Percentiles rank a stretch among this genome's conserved stretches.
Conservation (phyloP, 2,329 filamentous ascomycete species). For the Xylaria sp. region DNA sequence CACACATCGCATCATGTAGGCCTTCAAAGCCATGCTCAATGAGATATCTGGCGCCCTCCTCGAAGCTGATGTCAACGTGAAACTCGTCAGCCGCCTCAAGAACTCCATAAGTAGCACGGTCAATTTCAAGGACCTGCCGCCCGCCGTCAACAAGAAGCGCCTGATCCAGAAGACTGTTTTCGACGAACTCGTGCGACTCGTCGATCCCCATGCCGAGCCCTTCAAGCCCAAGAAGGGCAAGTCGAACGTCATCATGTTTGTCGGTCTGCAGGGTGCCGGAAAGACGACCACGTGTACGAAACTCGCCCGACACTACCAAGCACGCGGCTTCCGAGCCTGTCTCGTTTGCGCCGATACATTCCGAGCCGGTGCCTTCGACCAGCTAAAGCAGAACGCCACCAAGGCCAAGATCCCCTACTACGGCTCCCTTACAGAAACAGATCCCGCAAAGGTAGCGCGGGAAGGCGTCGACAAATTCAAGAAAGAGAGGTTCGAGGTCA, state of each 20-base stretch:
- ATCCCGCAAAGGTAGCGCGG: slow-evolving; percentile 89
- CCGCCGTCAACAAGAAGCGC: slow-evolving; percentile 96
- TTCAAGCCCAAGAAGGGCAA: slow-evolving; percentile 98
- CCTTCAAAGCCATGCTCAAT: slow-evolving; percentile 97
- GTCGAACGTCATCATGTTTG: slow-evolving; percentile 98
- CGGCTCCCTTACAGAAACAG: slow-evolving; percentile 93
- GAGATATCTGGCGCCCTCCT: slow-evolving; percentile 95
- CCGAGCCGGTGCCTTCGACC: slow-evolving; percentile 96
- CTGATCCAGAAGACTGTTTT: slow-evolving; percentile 98
- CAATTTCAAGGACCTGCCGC: slow-evolving; percentile 91
- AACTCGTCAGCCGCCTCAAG: slow-evolving; percentile 86
- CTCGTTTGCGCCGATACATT: slow-evolving; percentile 98
- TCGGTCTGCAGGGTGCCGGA: slow-evolving; percentile 94
- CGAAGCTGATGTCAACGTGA: slow-evolving; percentile 96
- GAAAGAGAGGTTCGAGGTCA: slow-evolving; percentile 97
- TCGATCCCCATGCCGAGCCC: slow-evolving; percentile 92
- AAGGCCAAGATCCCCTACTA: slow-evolving; percentile 99
- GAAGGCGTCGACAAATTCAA: slow-evolving; percentile 99
- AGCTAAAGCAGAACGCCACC: slow-evolving; percentile 97
- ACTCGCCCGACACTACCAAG: slow-evolving; percentile 91
- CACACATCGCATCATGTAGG: slow-evolving; percentile 57
- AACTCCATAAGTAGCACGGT: slow-evolving; percentile 91
- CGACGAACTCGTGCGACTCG: slow-evolving; percentile 92
- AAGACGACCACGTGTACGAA: slow-evolving; percentile 99
- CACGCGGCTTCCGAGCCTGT: slow-evolving; percentile 88